phyloP scores from a whole-genome alignment of 225 moss, liverwort and hornwort genomes.

The Pseudisothecium myosuroides region DNA sequence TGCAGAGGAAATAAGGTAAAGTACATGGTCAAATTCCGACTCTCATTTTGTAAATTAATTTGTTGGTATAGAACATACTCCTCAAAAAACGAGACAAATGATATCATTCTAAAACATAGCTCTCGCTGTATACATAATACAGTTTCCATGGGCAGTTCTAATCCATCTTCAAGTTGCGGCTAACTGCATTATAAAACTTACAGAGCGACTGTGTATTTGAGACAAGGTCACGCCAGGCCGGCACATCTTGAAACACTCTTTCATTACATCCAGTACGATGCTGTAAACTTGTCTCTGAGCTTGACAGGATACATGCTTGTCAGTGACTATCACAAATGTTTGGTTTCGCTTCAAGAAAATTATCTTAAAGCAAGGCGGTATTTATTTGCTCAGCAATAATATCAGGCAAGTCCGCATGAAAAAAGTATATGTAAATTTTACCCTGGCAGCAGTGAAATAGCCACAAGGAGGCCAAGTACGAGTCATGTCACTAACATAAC shows the following conservation, averaged over 20 bases:
- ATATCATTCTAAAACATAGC: background rate
- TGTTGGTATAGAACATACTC: background rate
- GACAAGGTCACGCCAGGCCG: constrained; percentile 69
- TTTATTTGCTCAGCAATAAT: background rate
- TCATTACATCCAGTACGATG: constrained; percentile 72
- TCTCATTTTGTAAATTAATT: background rate
- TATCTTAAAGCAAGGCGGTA: background rate
- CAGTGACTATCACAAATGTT: background rate
- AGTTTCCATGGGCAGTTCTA: background rate
- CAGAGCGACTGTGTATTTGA: constrained; percentile 78
- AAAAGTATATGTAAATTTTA: background rate
- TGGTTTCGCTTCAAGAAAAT: background rate
- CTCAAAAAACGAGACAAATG: background rate
- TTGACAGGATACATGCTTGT: constrained; percentile 3
- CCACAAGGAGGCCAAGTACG: constrained; percentile 96
- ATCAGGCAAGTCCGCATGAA: background rate
- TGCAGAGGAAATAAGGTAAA: constrained; percentile 6
- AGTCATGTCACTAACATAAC: constrained; percentile 99
- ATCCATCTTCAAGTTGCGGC: background rate
- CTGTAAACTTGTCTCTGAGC: constrained; percentile 83
- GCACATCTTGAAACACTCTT: constrained; percentile 90
- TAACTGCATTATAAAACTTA: constrained; percentile 14
- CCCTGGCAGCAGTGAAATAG: constrained; percentile 61
- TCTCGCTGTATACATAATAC: background rate
- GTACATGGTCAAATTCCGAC: background rate